phyloP scores from a whole-genome alignment of 2,329 filamentous ascomycete genomes.

The Thelonectria discophora region DNA sequence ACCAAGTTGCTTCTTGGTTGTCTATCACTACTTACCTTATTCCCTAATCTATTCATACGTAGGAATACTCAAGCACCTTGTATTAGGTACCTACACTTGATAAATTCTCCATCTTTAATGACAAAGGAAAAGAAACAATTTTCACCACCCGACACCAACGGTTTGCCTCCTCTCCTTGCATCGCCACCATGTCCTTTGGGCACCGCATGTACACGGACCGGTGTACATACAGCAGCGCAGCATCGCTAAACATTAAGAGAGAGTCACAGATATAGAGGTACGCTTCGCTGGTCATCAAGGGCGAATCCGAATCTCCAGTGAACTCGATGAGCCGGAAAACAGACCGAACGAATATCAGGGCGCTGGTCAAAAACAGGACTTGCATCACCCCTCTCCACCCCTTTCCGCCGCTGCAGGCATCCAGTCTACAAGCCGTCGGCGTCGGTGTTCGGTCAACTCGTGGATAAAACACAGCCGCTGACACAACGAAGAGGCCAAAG shows the following conservation, averaged over 20 bases:
- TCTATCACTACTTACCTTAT: too few relatives aligned
- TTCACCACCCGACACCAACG: too few relatives aligned
- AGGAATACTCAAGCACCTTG: too few relatives aligned
- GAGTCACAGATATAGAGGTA: conserved; percentile 22
- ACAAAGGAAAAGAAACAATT: too few relatives aligned
- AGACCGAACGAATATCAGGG: conserved; percentile 15
- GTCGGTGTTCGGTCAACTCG: too few relatives aligned
- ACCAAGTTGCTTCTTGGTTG: not conserved
- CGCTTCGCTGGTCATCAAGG: conserved; percentile 12
- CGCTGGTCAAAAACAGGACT: conserved; percentile 9
- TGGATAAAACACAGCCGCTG: not conserved
- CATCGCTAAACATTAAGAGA: conserved; percentile 13
- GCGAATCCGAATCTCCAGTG: conserved; percentile 3
- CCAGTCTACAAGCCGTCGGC: too few relatives aligned
- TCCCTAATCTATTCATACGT: too few relatives aligned
- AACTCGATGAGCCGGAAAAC: conserved; percentile 20
- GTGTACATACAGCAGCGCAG: conserved; percentile 11
- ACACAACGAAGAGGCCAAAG: conserved; percentile 1
- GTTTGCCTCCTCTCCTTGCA: not conserved
- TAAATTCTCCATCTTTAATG: too few relatives aligned
- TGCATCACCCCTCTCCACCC: conserved; percentile 9
- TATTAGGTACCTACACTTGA: too few relatives aligned
- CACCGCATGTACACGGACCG: not conserved
- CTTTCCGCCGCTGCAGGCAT: not conserved
- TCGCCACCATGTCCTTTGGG: not conserved